phyloP scores from a whole-genome alignment of 148 eudicot genomes.

The Fagopyrum tataricum region DNA sequence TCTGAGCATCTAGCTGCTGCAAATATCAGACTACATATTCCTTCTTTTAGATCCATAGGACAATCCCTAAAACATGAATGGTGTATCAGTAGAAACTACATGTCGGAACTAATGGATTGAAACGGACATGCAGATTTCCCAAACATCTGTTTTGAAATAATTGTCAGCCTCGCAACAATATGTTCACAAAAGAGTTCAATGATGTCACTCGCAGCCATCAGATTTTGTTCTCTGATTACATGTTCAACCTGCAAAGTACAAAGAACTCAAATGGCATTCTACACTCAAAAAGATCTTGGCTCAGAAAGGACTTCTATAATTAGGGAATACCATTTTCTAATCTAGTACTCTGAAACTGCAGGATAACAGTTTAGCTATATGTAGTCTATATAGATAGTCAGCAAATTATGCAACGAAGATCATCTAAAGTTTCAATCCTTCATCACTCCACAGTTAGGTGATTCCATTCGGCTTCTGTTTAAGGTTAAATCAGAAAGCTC shows the following conservation, averaged over 20 bases:
- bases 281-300: background rate
- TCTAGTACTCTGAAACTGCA: background rate
- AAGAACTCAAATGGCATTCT: background rate
- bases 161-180: slow-evolving; percentile 61
- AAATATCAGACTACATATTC: slow-evolving; percentile 78
- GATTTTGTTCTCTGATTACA: slow-evolving; percentile 91
- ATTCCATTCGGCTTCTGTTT: background rate
- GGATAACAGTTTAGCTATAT: background rate
- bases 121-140: background rate
- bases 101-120: background rate
- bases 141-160: slow-evolving; percentile 79
- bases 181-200: slow-evolving; percentile 91
- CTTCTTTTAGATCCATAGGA: slow-evolving; percentile 83
- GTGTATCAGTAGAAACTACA: background rate
- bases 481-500: background rate
- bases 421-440: background rate
- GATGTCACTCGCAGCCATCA: slow-evolving; percentile 94
- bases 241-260: slow-evolving; percentile 73
- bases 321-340: background rate
- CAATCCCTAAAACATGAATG: slow-evolving; percentile 45
- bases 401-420: background rate
- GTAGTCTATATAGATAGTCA: background rate
- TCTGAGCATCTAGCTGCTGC: slow-evolving; percentile 95
- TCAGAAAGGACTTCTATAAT: background rate
- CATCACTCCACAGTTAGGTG: background rate